Evolutionary conservation across 108 stramenopile genomes (phyloP).

Genomic region (Aurantiochytrium sp.): DNA sequence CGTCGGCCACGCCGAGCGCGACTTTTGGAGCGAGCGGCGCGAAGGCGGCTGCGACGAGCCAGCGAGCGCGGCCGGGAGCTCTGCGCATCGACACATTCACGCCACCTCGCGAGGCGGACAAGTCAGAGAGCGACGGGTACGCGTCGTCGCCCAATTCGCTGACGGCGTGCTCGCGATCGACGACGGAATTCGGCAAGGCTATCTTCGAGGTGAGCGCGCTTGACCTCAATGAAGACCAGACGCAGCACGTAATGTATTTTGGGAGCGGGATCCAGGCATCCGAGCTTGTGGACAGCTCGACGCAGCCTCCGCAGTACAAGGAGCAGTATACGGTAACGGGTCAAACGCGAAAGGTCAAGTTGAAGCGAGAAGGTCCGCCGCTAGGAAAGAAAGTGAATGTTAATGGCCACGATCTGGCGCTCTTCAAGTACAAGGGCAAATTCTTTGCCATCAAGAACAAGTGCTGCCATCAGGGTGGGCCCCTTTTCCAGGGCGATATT

Average conservation of each 20-base stretch:
- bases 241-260: not conserved
- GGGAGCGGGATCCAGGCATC: not conserved
- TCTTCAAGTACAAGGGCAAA: not conserved
- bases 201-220: not conserved
- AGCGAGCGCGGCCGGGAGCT: not conserved
- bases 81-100: not conserved
- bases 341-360: not conserved
- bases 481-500: not conserved
- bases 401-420: not conserved
- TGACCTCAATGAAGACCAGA: not conserved
- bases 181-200: not conserved
- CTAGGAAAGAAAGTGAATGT: not conserved
- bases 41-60: no score
- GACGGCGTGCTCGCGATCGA: not conserved
- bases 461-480: slow-evolving; percentile 1
- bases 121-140: not conserved
- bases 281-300: not conserved
- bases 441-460: not conserved
- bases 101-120: not conserved
- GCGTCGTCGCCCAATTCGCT: not conserved
- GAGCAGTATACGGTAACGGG: slow-evolving; percentile 9
- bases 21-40: no score
- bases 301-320: not conserved
- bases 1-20: no score
- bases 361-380: not conserved